Conservation (phyloP, 305 asterid species). For the Fraxinus sp. region DNA sequence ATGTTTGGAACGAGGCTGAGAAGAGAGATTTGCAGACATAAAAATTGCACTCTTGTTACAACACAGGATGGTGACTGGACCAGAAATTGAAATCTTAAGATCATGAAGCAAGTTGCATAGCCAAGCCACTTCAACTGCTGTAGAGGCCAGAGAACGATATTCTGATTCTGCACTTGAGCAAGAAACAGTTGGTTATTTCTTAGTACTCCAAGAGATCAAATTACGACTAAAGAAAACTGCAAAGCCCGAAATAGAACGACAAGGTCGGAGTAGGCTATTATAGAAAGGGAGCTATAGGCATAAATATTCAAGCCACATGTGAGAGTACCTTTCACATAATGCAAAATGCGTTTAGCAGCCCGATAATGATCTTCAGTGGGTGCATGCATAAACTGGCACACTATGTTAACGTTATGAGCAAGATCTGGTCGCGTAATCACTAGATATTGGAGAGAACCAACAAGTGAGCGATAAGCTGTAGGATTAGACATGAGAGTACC, state of each 20-base stretch:
- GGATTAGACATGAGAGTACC: too few species aligned
- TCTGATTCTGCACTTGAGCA: not conserved
- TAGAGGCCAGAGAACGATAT: not conserved
- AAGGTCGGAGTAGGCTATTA: too few species aligned
- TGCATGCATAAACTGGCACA: too few species aligned
- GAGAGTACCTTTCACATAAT: too few species aligned
- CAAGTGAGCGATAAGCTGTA: not conserved
- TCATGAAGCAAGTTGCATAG: not conserved
- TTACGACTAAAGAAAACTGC: too few species aligned
- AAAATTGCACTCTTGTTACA: too few species aligned
- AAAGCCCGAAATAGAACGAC: too few species aligned
- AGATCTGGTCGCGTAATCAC: not conserved
- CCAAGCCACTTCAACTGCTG: not conserved
- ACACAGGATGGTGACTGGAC: not conserved
- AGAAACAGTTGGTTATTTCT: not conserved
- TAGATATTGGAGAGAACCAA: not conserved
- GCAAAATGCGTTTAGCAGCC: too few species aligned
- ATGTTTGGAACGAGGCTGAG: not conserved
- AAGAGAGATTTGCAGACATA: not conserved
- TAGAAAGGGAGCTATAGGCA: too few species aligned
- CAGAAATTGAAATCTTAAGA: not conserved
- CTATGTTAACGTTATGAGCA: not conserved
- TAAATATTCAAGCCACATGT: too few species aligned
- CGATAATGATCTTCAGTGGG: too few species aligned
- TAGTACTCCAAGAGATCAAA: not conserved